Evolutionary conservation across 2,329 filamentous ascomycete species (phyloP).

Genomic region (Aspergillus brunneoviolaceus): DNA sequence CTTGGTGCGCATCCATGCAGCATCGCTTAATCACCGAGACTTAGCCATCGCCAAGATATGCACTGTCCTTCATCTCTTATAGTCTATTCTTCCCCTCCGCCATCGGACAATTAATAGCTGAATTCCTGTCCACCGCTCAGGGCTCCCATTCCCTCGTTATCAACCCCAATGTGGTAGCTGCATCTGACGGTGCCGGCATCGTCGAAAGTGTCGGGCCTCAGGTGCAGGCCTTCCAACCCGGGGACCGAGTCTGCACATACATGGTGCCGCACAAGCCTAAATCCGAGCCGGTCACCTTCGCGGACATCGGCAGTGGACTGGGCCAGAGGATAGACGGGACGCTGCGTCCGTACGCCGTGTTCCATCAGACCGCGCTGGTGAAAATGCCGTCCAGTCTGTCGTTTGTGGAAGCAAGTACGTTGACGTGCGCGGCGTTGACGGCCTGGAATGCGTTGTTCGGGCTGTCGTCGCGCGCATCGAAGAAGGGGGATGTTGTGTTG

Average conservation of each 20-base stretch:
- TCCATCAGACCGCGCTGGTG: slow-evolving; percentile 51
- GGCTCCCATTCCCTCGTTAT: slow-evolving; percentile 34
- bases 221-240: slow-evolving; percentile 53
- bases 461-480: slow-evolving; percentile 39
- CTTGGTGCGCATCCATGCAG: slow-evolving; percentile 57
- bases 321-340: slow-evolving; percentile 51
- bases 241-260: slow-evolving; percentile 54
- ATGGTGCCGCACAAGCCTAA: slow-evolving; percentile 51
- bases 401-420: slow-evolving; percentile 48
- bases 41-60: slow-evolving; percentile 34
- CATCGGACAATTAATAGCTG: slow-evolving; percentile 16
- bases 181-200: slow-evolving; percentile 43
- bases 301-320: slow-evolving; percentile 42
- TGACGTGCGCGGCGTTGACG: slow-evolving; percentile 48
- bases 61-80: slow-evolving; percentile 21
- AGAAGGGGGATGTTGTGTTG: slow-evolving; percentile 47
- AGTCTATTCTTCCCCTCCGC: too few relatives aligned
- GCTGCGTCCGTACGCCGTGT: slow-evolving; percentile 49
- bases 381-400: slow-evolving; percentile 48
- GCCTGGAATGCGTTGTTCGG: slow-evolving; percentile 58
- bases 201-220: slow-evolving; percentile 49
- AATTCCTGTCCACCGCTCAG: slow-evolving; percentile 41
- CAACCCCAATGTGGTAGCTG: slow-evolving; percentile 43
- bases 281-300: slow-evolving; percentile 41
- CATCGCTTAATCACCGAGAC: slow-evolving; percentile 45